These are phyloP conservation scores for Phytophthora cryptogea DNA, from an alignment of 352 stramenopile species.

Conservation along the genomic window DNA sequence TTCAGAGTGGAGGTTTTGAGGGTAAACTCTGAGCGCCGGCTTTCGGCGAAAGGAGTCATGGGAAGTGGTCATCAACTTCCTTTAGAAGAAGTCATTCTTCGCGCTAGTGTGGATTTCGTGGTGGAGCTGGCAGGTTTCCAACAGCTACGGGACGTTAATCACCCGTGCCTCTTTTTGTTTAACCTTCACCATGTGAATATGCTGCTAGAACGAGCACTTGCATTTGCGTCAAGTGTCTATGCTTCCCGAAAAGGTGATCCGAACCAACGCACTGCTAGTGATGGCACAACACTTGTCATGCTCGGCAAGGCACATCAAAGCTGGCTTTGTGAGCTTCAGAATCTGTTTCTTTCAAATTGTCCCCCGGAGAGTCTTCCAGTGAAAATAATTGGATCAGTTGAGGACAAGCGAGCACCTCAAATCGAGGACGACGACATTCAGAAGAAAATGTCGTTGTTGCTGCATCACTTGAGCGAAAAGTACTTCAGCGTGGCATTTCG, in stretches of 20 bases:
- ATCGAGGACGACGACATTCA: conserved; percentile 17
- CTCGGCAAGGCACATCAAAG: conserved; percentile 67
- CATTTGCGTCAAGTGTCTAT: conserved; percentile 25
- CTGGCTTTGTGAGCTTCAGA: conserved; percentile 59
- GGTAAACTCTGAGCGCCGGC: not conserved
- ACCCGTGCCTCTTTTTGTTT: conserved; percentile 38
- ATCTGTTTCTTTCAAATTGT: conserved; percentile 47
- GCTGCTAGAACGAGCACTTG: conserved; percentile 45
- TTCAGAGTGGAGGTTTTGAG: conserved; percentile 21
- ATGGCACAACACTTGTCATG: conserved; percentile 42
- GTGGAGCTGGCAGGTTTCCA: conserved; percentile 46
- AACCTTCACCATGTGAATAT: conserved; percentile 57
- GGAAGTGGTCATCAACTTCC: conserved; percentile 29
- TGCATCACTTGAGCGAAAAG: conserved; percentile 58
- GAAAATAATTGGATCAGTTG: not conserved
- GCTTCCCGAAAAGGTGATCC: not conserved
- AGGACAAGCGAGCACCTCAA: not conserved
- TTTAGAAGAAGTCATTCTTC: conserved; percentile 52
- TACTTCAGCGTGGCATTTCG: conserved; percentile 67
- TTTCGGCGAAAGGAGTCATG: conserved; percentile 16
- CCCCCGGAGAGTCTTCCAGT: not conserved
- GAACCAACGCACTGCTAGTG: not conserved
- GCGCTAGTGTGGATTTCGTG: conserved; percentile 56
- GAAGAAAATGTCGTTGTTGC: conserved; percentile 35
- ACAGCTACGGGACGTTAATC: conserved; percentile 19